Evolutionary conservation across 306 rosid species (phyloP).

Genomic region (Vicia sativa): DNA sequence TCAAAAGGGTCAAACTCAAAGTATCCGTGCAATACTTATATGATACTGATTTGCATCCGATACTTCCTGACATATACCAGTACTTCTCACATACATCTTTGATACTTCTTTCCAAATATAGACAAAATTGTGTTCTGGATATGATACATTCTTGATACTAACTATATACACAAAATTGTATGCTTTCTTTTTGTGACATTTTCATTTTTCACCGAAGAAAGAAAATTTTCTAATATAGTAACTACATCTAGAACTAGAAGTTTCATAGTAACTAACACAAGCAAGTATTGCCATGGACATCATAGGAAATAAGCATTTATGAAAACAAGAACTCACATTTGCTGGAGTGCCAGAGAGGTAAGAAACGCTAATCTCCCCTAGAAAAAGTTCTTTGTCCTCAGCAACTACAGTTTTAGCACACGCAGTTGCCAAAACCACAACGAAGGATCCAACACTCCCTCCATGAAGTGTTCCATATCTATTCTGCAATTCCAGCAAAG

Average conservation of each 20-base stretch:
- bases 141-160: neutral
- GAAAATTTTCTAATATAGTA: too few relatives aligned
- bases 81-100: too few relatives aligned
- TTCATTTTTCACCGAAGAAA: neutral
- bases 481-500: too few relatives aligned
- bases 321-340: conserved; percentile 45
- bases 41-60: too few relatives aligned
- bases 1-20: neutral
- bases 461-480: conserved; percentile 41
- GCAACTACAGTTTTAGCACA: conserved; percentile 57
- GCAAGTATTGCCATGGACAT: neutral
- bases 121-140: too few relatives aligned
- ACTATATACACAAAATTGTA: neutral
- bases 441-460: conserved; percentile 48
- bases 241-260: too few relatives aligned
- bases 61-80: too few relatives aligned
- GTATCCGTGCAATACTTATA: neutral
- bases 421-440: conserved; percentile 43
- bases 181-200: neutral
- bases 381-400: conserved; percentile 48
- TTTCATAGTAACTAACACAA: neutral
- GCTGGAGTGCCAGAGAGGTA: conserved; percentile 48
- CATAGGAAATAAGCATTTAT: conserved; percentile 11
- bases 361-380: conserved; percentile 51
- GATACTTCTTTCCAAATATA: too few relatives aligned